Conservation (phyloP, 1,284 basidiomycete genomes). For the Tilletia setariae region DNA sequence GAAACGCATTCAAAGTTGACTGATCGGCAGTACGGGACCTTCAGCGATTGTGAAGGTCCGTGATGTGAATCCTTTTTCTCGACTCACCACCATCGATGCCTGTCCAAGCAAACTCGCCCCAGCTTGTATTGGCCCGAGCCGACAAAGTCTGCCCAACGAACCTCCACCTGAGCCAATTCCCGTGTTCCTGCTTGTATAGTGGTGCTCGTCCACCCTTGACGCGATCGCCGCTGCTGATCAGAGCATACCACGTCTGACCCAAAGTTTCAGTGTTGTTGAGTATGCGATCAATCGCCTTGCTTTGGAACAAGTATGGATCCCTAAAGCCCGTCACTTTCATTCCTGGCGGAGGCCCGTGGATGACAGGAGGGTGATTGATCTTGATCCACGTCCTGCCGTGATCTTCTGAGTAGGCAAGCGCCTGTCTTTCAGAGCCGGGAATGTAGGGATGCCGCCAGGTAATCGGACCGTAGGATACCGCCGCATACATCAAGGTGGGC, state of each 20-base stretch:
- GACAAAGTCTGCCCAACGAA: constrained; percentile 22
- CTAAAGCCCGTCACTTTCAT: constrained; percentile 27
- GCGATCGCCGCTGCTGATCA: constrained; percentile 22
- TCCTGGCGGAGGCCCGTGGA: not conserved
- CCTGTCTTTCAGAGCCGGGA: constrained; percentile 27
- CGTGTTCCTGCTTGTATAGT: constrained; percentile 24
- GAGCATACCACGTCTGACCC: constrained; percentile 20
- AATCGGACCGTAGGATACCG: constrained; percentile 27
- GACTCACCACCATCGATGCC: constrained; percentile 14
- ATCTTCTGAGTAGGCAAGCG: constrained; percentile 27
- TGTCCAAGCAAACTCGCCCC: constrained; percentile 21
- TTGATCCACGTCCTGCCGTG: constrained; percentile 29
- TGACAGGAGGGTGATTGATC: constrained; percentile 25
- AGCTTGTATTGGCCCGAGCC: constrained; percentile 23
- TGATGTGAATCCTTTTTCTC: too few species aligned
- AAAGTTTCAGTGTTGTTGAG: constrained; percentile 16
- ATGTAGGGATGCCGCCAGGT: constrained; percentile 29
- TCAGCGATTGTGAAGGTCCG: too few species aligned
- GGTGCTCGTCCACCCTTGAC: constrained; percentile 23
- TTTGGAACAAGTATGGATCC: constrained; percentile 28
- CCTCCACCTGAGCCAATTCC: constrained; percentile 26
- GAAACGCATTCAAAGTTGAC: constrained; percentile 14
- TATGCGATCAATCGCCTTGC: constrained; percentile 20
- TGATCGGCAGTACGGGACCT: not conserved
- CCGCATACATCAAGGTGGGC: constrained; percentile 28